A percentile compares a stretch with the other conserved stretches of the same genome.
Evolutionary conservation across 1,139 yeast genomes (phyloP).

Genomic region (Hanseniaspora sp.): DNA sequence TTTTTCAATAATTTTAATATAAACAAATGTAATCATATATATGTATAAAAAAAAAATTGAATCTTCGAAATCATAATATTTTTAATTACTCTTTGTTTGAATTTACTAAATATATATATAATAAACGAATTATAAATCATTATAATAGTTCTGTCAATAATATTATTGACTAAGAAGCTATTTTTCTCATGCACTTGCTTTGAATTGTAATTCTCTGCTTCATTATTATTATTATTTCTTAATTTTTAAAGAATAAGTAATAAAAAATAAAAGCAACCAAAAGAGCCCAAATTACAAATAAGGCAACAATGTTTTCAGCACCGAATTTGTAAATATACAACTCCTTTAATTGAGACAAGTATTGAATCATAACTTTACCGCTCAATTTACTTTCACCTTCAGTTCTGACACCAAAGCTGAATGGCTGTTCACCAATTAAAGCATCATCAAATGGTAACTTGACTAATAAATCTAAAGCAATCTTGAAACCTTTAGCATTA

Average conservation of each 20-base stretch:
- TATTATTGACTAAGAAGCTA: not conserved
- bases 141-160: not conserved
- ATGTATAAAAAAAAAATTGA: no score
- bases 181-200: not conserved
- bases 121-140: not conserved
- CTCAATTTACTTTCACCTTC: constrained; percentile 40
- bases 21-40: no score
- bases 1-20: no score
- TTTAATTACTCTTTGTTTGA: not conserved
- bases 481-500: constrained; percentile 38
- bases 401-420: constrained; percentile 40
- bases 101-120: no score
- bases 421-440: constrained; percentile 37
- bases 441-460: constrained; percentile 31
- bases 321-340: constrained; percentile 37
- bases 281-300: constrained; percentile 26
- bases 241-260: constrained; percentile 20
- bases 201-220: constrained; percentile 9
- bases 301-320: constrained; percentile 28
- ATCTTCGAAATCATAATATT: no score
- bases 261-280: constrained; percentile 26
- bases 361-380: constrained; percentile 38
- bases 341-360: constrained; percentile 35
- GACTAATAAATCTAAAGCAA: constrained; percentile 37
- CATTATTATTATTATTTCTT: not conserved